phyloP scores from a whole-genome alignment of 129 eudicot genomes.

The Pulicaria dysenterica region DNA sequence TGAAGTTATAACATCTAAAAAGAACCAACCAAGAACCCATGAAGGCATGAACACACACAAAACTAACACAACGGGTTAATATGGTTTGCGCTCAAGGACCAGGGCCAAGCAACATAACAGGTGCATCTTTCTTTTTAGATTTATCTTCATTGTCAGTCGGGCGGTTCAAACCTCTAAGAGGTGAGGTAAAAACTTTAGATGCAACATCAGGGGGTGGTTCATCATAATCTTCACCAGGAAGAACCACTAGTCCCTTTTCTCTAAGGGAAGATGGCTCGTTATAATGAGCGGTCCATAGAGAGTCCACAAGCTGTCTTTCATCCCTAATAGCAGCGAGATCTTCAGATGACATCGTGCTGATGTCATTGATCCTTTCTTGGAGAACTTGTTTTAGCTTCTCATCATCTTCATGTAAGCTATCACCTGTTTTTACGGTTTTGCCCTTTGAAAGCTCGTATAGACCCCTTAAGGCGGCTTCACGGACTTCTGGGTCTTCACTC shows the following conservation, averaged over 20 bases:
- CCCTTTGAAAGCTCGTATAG: slow-evolving; percentile 68
- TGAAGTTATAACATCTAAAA: neutral
- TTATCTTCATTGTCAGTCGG: slow-evolving; percentile 27
- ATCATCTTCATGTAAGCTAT: slow-evolving; percentile 42
- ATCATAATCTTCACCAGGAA: slow-evolving; percentile 65
- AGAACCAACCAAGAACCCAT: neutral
- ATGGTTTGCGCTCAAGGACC: slow-evolving; percentile 32
- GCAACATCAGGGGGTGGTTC: slow-evolving; percentile 84
- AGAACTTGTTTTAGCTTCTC: slow-evolving; percentile 69
- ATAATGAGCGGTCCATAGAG: slow-evolving; percentile 62
- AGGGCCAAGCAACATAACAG: slow-evolving; percentile 71
- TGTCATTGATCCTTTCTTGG: slow-evolving; percentile 64
- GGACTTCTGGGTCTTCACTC: slow-evolving; percentile 69
- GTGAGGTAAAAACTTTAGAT: slow-evolving; percentile 67
- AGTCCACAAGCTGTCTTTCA: slow-evolving; percentile 83
- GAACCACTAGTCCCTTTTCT: slow-evolving; percentile 81
- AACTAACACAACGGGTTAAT: neutral
- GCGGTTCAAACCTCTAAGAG: slow-evolving; percentile 57
- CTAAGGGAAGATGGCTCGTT: slow-evolving; percentile 78
- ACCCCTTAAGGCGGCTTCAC: slow-evolving; percentile 76
- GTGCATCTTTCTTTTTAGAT: slow-evolving; percentile 57
- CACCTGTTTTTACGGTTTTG: slow-evolving; percentile 26
- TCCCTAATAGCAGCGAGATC: slow-evolving; percentile 76
- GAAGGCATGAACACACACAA: neutral
- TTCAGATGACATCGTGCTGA: slow-evolving; percentile 72